Percentiles rank a stretch among this genome's conserved stretches.
Evolutionary conservation across 176 grass and related monocot species (phyloP).

Genomic region (Lolium rigidum): DNA sequence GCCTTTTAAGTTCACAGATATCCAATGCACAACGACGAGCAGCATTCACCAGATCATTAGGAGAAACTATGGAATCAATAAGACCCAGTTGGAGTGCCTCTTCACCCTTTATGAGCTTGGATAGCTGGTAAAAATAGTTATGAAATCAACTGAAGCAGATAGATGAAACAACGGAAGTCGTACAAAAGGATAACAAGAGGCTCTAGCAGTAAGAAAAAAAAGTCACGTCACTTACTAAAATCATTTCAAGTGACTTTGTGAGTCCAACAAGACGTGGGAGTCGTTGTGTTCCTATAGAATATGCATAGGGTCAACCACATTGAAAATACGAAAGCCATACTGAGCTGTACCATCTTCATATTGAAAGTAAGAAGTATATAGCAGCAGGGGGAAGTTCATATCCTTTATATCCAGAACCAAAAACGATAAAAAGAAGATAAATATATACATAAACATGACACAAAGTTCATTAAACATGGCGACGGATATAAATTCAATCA

Average conservation of each 20-base stretch:
- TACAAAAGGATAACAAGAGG: conserved; percentile 16
- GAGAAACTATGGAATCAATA: conserved; percentile 80
- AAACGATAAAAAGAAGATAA: no score
- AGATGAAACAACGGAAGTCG: not conserved
- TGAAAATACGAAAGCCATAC: not conserved
- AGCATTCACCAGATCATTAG: conserved; percentile 76
- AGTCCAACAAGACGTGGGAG: conserved; percentile 92
- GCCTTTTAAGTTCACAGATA: conserved; percentile 70
- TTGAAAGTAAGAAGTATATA: not conserved
- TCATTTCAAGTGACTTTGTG: conserved; percentile 90
- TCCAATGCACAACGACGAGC: conserved; percentile 82
- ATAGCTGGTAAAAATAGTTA: conserved; percentile 54
- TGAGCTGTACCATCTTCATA: not conserved
- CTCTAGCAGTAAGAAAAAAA: not conserved
- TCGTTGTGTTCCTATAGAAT: conserved; percentile 79
- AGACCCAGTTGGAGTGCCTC: conserved; percentile 77
- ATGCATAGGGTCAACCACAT: conserved; percentile 4
- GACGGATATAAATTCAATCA: no score
- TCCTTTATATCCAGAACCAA: not conserved
- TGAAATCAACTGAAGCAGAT: not conserved
- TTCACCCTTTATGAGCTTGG: conserved; percentile 77
- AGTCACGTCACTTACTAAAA: conserved; percentile 60
- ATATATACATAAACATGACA: no score
- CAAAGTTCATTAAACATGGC: no score
- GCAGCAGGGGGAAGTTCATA: not conserved